Percentiles rank a stretch among this genome's conserved stretches.
These are phyloP conservation scores for Neonectria punicea DNA, from an alignment of 2,329 filamentous ascomycete species.

Conservation along the genomic window DNA sequence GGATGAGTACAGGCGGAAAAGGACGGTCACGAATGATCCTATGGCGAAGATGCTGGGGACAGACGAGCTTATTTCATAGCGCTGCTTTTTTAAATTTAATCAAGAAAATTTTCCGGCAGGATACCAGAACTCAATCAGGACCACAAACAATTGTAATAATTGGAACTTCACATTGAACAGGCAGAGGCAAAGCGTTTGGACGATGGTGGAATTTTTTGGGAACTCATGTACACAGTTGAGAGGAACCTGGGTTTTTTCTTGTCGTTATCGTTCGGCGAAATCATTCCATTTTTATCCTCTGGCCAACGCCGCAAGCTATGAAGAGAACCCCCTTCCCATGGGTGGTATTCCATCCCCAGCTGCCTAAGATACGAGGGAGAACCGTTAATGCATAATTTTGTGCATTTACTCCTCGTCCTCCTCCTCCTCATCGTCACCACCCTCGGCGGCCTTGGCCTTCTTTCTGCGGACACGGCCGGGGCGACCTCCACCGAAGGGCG, in stretches of 20 bases:
- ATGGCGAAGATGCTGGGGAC: conserved; percentile 86
- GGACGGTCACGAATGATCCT: conserved; percentile 80
- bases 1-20: conserved; percentile 84
- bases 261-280: conserved; percentile 46
- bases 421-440: conserved; percentile 82
- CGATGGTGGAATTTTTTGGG: conserved; percentile 33
- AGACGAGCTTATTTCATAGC: conserved; percentile 62
- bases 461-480: conserved; percentile 98
- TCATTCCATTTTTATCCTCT: conserved; percentile 60
- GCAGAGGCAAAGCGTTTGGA: conserved; percentile 17
- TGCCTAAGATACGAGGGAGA: conserved; percentile 44
- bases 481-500: conserved; percentile 96
- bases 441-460: conserved; percentile 98
- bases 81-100: not conserved
- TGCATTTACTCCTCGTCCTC: conserved; percentile 80
- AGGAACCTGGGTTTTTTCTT: conserved; percentile 35
- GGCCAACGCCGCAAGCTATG: conserved; percentile 64
- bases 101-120: not conserved
- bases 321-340: conserved; percentile 55
- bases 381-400: conserved; percentile 45
- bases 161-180: conserved; percentile 27
- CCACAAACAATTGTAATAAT: not conserved
- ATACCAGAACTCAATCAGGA: not conserved
- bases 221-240: conserved; percentile 41
- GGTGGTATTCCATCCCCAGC: conserved; percentile 49